These are phyloP conservation scores for Penicillium subrubescens DNA, from an alignment of 495 filamentous ascomycete genomes.

Conservation along the genomic window DNA sequence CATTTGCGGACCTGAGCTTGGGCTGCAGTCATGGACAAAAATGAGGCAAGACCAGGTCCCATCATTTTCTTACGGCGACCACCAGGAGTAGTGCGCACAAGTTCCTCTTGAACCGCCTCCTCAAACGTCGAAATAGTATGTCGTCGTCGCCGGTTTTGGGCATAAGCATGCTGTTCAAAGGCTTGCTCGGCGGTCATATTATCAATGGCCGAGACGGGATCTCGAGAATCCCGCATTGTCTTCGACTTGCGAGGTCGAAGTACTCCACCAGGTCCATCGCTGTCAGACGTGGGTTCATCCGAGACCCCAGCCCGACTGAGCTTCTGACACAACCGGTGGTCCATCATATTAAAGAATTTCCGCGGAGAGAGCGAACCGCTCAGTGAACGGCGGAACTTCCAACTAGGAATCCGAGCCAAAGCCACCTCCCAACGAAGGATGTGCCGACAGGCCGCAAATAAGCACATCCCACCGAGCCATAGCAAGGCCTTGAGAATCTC, in stretches of 20 bases:
- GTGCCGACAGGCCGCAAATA: constrained; percentile 72
- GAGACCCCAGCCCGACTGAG: constrained; percentile 40
- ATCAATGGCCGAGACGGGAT: constrained; percentile 23
- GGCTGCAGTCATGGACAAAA: constrained; percentile 75
- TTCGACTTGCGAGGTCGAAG: constrained; percentile 32
- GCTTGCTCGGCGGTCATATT: constrained; percentile 30
- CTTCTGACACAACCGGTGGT: constrained; percentile 48
- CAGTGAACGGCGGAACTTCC: constrained; percentile 73
- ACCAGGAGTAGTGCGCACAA: constrained; percentile 57
- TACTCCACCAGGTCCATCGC: constrained; percentile 40
- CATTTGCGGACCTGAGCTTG: constrained; percentile 79
- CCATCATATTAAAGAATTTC: constrained; percentile 53
- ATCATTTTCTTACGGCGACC: constrained; percentile 68
- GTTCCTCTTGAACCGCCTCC: constrained; percentile 35
- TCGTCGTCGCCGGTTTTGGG: constrained; percentile 43
- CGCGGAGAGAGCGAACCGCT: constrained; percentile 48
- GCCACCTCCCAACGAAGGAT: constrained; percentile 85
- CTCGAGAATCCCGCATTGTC: constrained; percentile 30
- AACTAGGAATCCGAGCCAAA: constrained; percentile 84
- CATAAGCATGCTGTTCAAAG: constrained; percentile 19
- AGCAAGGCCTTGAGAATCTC: constrained; percentile 79
- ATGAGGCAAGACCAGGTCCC: constrained; percentile 67
- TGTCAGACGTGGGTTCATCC: constrained; percentile 42
- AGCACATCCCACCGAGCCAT: constrained; percentile 81
- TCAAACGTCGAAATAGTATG: constrained; percentile 55